Base-by-base conservation (phyloP, 1,284 basidiomycete genomes). In the Malassezia vespertilionis region DNA sequence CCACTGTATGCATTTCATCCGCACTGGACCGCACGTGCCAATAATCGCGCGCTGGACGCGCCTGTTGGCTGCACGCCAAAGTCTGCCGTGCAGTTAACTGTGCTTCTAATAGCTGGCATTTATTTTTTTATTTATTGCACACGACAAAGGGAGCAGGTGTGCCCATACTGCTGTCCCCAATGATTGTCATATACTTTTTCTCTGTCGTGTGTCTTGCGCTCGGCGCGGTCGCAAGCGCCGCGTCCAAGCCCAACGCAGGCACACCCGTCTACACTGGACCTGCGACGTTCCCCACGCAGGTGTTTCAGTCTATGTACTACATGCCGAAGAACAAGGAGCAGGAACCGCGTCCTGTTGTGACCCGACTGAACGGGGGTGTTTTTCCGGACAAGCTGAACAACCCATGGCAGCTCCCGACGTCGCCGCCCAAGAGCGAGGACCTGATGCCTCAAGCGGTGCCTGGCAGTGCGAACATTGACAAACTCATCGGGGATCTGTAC, bases 381-480 rank as follows among this genome's bases (percentile, higher is more conserved):
- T 66, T 51, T 48, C 45, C 59, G 2, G 76, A 79, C 57, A 74
- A 82, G 53, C 79, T 78, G 0, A 66, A 64, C 20, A 82, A 84
- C 63, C 80, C 80, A 0, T 80, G 80, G 49, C 76, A 77, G 14
- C 74, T 84, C 22, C 83, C 46, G n/a, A 36, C 46, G 3, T 27
- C 27, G 20, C 18, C 40, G 7, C 46, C 46, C 12, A 14, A n/a
- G 21, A 38, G 26, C 26, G 46, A 49, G 46, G 30, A 18, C 12
- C 33, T 49, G 30, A 37, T 37, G 40, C 40, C 46, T 2, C 20
- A 48, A 3, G 40, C 55, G 4, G 21, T 17, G 10, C 31, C 23
- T 22, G 33, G 28, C 33, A 32, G 17, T 5, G 46, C 21, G 12
- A 24, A 44, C 14, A 21, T 38, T 10, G 40, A 49, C 36, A 15